A percentile compares a stretch with the other conserved stretches of the same genome.
Conservation (phyloP, 352 stramenopile genomes). For the Phytophthora sojae region DNA sequence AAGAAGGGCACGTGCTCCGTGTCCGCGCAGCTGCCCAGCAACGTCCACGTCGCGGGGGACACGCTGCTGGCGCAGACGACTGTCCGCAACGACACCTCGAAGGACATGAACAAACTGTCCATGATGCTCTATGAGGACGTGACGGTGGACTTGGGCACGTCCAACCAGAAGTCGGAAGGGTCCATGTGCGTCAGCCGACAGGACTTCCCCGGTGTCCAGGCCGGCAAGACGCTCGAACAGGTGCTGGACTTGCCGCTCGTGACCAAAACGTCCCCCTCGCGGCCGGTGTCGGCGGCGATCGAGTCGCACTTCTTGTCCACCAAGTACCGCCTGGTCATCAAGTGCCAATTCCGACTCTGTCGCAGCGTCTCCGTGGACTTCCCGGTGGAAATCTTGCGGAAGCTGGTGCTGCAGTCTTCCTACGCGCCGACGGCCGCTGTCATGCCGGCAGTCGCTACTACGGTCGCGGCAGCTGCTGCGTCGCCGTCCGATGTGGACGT, state of each 20-base stretch:
- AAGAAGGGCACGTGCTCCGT: conserved; percentile 44
- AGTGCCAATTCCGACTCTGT: conserved; percentile 45
- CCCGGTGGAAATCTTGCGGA: conserved; percentile 38
- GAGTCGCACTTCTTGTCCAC: conserved; percentile 40
- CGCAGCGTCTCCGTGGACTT: conserved; percentile 42
- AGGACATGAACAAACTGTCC: conserved; percentile 40
- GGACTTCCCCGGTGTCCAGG: conserved; percentile 40
- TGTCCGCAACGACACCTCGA: conserved; percentile 39
- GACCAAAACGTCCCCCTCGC: conserved; percentile 24
- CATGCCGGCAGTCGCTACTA: conserved; percentile 28
- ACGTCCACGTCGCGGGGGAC: conserved; percentile 39
- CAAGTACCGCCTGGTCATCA: conserved; percentile 44
- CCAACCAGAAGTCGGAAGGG: conserved; percentile 27
- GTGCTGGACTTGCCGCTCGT: conserved; percentile 39
- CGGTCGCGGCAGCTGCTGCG: background rate
- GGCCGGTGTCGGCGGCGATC: conserved; percentile 30
- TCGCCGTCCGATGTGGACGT: conserved; percentile 13
- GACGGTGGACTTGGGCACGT: conserved; percentile 27
- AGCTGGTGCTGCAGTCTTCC: conserved; percentile 12
- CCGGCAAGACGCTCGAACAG: conserved; percentile 35
- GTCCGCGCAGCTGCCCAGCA: conserved; percentile 32
- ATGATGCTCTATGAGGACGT: conserved; percentile 47
- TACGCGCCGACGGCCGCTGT: conserved; percentile 22
- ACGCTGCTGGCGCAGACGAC: conserved; percentile 34
- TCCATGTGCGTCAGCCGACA: conserved; percentile 34